phyloP scores from a whole-genome alignment of 2,329 filamentous ascomycete genomes.

The Colletotrichum neosansevieriae region DNA sequence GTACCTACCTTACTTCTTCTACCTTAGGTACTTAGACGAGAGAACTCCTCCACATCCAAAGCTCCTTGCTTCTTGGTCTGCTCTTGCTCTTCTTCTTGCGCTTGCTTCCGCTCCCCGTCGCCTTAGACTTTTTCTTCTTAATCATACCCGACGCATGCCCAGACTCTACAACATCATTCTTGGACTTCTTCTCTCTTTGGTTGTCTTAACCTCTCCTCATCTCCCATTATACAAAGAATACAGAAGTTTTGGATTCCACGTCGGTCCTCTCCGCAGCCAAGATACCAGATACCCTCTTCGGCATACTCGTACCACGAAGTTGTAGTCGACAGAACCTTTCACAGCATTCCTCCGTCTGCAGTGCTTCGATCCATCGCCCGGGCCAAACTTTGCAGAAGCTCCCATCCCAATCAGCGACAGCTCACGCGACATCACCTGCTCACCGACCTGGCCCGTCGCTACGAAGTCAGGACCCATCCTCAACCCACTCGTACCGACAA shows the following conservation, averaged over 20 bases:
- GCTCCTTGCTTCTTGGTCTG: neutral
- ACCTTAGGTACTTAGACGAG: conserved; percentile 30
- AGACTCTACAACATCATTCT: conserved; percentile 30
- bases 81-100: neutral
- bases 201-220: conserved; percentile 30
- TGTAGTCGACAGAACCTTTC: neutral
- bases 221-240: neutral
- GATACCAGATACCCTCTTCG: conserved; percentile 8
- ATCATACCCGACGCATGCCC: conserved; percentile 30
- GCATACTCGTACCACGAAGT: neutral
- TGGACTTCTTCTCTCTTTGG: conserved; percentile 16
- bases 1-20: too few relatives aligned
- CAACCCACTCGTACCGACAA: neutral
- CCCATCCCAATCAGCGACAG: conserved; percentile 25
- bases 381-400: conserved; percentile 12
- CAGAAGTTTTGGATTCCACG: neutral
- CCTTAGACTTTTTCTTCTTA: neutral
- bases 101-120: neutral
- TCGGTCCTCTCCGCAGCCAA: conserved; percentile 22
- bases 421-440: conserved; percentile 27
- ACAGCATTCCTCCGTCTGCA: neutral
- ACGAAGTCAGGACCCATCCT: conserved; percentile 5
- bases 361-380: conserved; percentile 3
- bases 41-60: conserved; percentile 16
- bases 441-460: conserved; percentile 21